Conservation (phyloP, 2,329 filamentous ascomycete genomes). For the Colletotrichum sp. region DNA sequence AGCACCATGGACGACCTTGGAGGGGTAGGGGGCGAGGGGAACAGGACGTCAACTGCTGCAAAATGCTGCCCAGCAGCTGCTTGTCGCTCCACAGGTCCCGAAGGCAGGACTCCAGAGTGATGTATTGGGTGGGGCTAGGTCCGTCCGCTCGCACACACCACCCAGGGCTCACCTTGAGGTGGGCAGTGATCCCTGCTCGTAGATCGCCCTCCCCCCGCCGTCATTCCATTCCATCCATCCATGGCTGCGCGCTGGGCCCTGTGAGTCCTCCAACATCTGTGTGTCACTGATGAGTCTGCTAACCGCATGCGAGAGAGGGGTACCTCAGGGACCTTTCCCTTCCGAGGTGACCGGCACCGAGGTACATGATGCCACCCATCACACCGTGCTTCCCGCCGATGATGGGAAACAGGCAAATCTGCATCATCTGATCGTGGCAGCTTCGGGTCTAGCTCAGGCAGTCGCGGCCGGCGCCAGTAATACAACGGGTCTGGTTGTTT, state of each 20-base stretch:
- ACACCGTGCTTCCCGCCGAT: neutral
- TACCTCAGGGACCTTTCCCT: neutral
- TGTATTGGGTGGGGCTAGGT: slow-evolving; percentile 17
- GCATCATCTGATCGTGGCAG: slow-evolving; percentile 13
- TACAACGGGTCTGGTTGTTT: neutral
- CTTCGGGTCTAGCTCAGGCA: neutral
- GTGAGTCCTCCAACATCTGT: neutral
- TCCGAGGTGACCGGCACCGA: neutral
- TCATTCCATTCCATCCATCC: neutral
- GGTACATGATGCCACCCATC: neutral
- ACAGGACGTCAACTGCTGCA: neutral
- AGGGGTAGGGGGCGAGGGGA: neutral
- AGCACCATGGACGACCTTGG: neutral
- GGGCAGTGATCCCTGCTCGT: neutral
- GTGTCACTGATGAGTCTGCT: neutral
- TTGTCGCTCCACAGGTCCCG: neutral
- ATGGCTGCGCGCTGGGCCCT: neutral
- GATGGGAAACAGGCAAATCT: slow-evolving; percentile 1
- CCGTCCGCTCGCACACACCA: neutral
- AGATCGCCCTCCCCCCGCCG: neutral
- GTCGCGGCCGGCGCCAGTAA: neutral
- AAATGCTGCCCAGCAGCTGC: neutral
- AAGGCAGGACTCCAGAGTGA: slow-evolving; percentile 16
- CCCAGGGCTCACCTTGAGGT: neutral
- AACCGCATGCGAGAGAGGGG: neutral